Evolutionary conservation across 2,329 filamentous ascomycete species (phyloP).

Genomic region (Trichophyton schoenleinii): DNA sequence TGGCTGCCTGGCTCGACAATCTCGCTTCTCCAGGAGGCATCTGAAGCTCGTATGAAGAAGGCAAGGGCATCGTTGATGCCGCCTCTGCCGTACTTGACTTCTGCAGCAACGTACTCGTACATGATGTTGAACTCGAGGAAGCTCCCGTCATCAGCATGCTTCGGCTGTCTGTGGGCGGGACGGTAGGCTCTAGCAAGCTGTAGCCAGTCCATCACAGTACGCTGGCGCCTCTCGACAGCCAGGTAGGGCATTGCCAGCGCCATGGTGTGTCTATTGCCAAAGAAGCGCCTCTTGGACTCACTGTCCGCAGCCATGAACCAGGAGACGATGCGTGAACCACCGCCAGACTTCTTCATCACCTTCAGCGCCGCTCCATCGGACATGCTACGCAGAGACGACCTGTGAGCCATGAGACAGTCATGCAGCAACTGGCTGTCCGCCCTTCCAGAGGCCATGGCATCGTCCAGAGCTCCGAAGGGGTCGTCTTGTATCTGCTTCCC

Average conservation of each 20-base stretch:
- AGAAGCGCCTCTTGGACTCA: slow-evolving; percentile 19
- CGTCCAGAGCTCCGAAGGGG: slow-evolving; percentile 27
- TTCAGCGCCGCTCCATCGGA: slow-evolving; percentile 12
- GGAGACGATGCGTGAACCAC: slow-evolving; percentile 24
- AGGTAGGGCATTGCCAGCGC: slow-evolving; percentile 28
- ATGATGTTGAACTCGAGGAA: slow-evolving; percentile 18
- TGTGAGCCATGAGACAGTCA: slow-evolving; percentile 24
- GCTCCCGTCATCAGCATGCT: background rate
- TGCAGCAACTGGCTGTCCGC: slow-evolving; percentile 18
- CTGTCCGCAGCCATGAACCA: slow-evolving; percentile 32
- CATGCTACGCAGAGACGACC: slow-evolving; percentile 16
- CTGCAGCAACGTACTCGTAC: slow-evolving; percentile 23
- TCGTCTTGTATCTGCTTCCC: slow-evolving; percentile 15
- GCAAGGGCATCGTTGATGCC: slow-evolving; percentile 23
- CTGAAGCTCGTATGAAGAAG: slow-evolving; percentile 20
- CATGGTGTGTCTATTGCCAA: slow-evolving; percentile 19
- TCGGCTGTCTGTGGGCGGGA: slow-evolving; percentile 13
- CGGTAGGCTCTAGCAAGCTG: slow-evolving; percentile 20
- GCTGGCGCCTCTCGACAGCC: slow-evolving; percentile 26
- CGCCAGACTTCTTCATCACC: slow-evolving; percentile 24
- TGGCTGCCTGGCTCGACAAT: background rate
- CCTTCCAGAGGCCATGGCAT: slow-evolving; percentile 28
- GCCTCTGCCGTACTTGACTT: slow-evolving; percentile 25
- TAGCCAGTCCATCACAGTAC: slow-evolving; percentile 26
- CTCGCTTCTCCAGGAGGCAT: background rate